These are phyloP conservation scores for Fusarium miscanthi DNA, from an alignment of 2,329 filamentous ascomycete species.

Conservation along the genomic window DNA sequence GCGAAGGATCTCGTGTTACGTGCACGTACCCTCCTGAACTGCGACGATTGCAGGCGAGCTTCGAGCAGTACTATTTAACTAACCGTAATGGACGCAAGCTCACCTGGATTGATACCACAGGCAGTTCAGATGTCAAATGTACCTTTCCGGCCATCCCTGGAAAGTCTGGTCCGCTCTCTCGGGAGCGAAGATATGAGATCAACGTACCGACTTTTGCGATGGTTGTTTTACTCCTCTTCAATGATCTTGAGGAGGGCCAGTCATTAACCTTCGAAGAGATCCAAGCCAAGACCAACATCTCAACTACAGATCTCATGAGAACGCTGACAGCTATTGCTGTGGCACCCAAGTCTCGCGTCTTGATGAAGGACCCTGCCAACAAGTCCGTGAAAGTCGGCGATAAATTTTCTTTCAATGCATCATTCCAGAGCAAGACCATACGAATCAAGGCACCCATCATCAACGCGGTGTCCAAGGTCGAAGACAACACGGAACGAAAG, in stretches of 20 bases:
- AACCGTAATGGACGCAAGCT: constrained; percentile 90
- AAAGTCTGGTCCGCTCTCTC: constrained; percentile 70
- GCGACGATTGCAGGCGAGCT: constrained; percentile 80
- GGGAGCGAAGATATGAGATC: constrained; percentile 83
- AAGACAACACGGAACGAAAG: constrained; percentile 75
- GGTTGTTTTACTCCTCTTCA: constrained; percentile 90
- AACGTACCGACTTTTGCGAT: constrained; percentile 94
- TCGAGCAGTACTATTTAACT: constrained; percentile 87
- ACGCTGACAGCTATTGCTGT: constrained; percentile 86
- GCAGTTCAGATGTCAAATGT: constrained; percentile 87
- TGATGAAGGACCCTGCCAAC: constrained; percentile 82
- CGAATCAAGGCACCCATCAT: constrained; percentile 92
- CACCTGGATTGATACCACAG: constrained; percentile 79
- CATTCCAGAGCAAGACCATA: constrained; percentile 83
- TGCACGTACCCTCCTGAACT: constrained; percentile 83
- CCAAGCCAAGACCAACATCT: constrained; percentile 83
- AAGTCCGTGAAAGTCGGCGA: constrained; percentile 83
- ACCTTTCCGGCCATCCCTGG: constrained; percentile 78
- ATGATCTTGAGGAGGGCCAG: constrained; percentile 70
- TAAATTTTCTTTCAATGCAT: constrained; percentile 82
- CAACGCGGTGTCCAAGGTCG: constrained; percentile 83
- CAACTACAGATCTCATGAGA: constrained; percentile 76
- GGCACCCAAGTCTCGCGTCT: constrained; percentile 82
- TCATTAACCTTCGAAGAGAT: constrained; percentile 78
- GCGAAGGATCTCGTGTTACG: constrained; percentile 53